A percentile compares a stretch with the other conserved stretches of the same genome.
These are phyloP conservation scores for Chaetomium strumarium DNA, from an alignment of 2,329 filamentous ascomycete species.

Conservation along the genomic window DNA sequence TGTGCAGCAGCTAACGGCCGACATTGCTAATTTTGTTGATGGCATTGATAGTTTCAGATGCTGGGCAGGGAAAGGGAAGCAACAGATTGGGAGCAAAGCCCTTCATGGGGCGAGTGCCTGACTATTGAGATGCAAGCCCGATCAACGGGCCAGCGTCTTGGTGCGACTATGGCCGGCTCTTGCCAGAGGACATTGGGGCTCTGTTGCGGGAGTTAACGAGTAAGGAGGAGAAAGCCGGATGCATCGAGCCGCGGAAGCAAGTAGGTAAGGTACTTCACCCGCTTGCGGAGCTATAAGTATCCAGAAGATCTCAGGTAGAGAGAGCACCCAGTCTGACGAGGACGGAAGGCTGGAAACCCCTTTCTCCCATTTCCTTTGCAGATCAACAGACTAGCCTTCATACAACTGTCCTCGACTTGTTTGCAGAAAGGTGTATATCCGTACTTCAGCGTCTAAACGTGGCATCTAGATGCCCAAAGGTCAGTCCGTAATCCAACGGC, in stretches of 20 bases:
- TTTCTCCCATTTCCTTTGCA: not conserved
- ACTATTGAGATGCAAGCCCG: not conserved
- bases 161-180: not conserved
- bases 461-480: too few species aligned
- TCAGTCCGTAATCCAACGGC: too few species aligned
- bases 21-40: conserved; percentile 5
- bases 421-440: too few species aligned
- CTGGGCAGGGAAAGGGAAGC: not conserved
- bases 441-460: too few species aligned
- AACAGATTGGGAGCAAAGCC: not conserved
- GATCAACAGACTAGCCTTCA: too few species aligned
- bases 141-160: not conserved
- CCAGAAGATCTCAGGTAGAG: conserved; percentile 2
- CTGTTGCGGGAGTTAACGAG: not conserved
- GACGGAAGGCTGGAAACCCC: not conserved
- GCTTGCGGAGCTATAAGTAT: conserved; percentile 2
- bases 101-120: not conserved
- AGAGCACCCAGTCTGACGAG: not conserved
- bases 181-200: not conserved
- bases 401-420: too few species aligned
- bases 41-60: conserved; percentile 2
- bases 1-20: not conserved
- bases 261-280: conserved; percentile 4
- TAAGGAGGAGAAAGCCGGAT: not conserved
- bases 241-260: conserved; percentile 6